Conservation (phyloP, 2,329 filamentous ascomycete species). For the Ascochyta rabiei region DNA sequence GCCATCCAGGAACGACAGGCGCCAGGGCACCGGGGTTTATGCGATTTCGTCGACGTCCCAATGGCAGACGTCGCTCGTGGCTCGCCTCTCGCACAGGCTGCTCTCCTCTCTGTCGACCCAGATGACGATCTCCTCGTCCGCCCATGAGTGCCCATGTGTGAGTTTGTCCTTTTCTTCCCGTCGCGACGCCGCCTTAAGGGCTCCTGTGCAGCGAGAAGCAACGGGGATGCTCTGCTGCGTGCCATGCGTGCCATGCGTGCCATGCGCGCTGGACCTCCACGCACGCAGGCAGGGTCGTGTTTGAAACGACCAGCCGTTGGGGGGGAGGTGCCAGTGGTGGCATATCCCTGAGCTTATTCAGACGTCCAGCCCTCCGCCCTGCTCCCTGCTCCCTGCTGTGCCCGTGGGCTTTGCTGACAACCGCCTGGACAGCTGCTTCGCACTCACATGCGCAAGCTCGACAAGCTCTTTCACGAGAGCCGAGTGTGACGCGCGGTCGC, state of each 20-base stretch:
- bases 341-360: conserved; percentile 28
- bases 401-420: conserved; percentile 38
- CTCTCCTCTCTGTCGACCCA: conserved; percentile 16
- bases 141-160: conserved; percentile 46
- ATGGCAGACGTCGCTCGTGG: conserved; percentile 21
- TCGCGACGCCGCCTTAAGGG: conserved; percentile 6
- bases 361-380: conserved; percentile 17
- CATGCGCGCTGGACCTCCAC: too few relatives aligned
- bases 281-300: conserved; percentile 12
- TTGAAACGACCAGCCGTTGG: conserved; percentile 23
- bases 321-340: conserved; percentile 27
- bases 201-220: conserved; percentile 6
- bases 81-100: conserved; percentile 17
- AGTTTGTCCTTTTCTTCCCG: conserved; percentile 30
- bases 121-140: conserved; percentile 42
- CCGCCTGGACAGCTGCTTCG: conserved; percentile 45
- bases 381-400: conserved; percentile 19
- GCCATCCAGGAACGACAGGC: conserved; percentile 29
- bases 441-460: conserved; percentile 48
- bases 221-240: conserved; percentile 26
- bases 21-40: conserved; percentile 26
- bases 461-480: conserved; percentile 50
- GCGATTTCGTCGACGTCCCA: conserved; percentile 23
- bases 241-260: neutral
- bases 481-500: conserved; percentile 53